phyloP scores from a whole-genome alignment of 2,329 filamentous ascomycete genomes.

The Didymella exigua region DNA sequence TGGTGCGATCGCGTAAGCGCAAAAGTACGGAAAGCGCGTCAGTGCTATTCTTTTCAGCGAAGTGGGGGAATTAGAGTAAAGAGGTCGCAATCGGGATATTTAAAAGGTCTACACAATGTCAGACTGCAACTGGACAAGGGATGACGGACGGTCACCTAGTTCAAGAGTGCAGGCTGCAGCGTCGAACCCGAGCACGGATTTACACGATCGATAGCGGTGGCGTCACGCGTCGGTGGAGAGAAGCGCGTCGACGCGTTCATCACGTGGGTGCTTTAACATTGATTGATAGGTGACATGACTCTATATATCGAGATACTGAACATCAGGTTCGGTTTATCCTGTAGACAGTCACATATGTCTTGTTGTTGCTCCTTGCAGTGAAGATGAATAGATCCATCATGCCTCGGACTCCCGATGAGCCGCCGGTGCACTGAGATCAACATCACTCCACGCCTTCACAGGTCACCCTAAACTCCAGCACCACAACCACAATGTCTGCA shows the following conservation, averaged over 20 bases:
- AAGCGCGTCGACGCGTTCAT: slow-evolving; percentile 14
- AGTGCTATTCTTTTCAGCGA: neutral
- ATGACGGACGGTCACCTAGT: neutral
- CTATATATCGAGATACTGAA: neutral
- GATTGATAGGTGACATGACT: neutral
- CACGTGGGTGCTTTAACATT: slow-evolving; percentile 1
- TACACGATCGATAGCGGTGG: slow-evolving; percentile 8
- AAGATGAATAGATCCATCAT: neutral
- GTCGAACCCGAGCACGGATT: neutral
- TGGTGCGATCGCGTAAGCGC: neutral
- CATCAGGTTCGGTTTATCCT: neutral
- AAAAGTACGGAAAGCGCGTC: neutral
- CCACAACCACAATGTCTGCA: slow-evolving; percentile 37
- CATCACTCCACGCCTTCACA: slow-evolving; percentile 24
- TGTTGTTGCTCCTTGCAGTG: neutral
- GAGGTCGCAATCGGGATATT: neutral
- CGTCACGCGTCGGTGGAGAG: slow-evolving; percentile 8
- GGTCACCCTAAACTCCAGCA: slow-evolving; percentile 5
- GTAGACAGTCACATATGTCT: neutral
- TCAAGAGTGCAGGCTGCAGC: neutral
- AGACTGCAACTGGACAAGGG: neutral
- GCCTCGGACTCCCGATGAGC: neutral
- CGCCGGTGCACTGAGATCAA: slow-evolving; percentile 3
- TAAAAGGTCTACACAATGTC: neutral
- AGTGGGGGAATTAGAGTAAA: neutral